Evolutionary conservation across 2,329 filamentous ascomycete genomes (phyloP).

Genomic region (Fusarium goolgardi): DNA sequence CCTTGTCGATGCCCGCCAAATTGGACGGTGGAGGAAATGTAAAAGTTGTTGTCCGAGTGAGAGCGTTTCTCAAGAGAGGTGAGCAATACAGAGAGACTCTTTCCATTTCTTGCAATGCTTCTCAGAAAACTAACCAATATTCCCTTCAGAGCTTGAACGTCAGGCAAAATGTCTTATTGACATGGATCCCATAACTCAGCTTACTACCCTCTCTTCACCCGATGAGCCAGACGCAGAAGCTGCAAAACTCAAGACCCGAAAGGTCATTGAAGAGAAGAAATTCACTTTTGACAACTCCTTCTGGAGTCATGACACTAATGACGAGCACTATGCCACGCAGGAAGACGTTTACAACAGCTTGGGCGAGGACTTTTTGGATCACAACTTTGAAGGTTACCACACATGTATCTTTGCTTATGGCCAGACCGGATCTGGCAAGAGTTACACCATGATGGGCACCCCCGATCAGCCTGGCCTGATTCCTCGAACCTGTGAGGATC

Average conservation of each 20-base stretch:
- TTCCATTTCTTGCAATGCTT: background rate
- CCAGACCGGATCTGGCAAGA: conserved; percentile 97
- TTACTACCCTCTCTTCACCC: conserved; percentile 82
- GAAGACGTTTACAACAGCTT: conserved; percentile 94
- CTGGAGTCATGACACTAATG: conserved; percentile 87
- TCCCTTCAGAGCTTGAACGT: conserved; percentile 78
- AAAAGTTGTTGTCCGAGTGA: conserved; percentile 82
- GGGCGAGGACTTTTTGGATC: conserved; percentile 96
- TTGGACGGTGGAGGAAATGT: conserved; percentile 80
- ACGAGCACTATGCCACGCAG: conserved; percentile 90
- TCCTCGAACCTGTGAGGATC: conserved; percentile 92
- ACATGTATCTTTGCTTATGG: conserved; percentile 99
- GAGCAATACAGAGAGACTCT: conserved; percentile 37
- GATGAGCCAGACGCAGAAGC: conserved; percentile 65
- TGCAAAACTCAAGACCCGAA: conserved; percentile 72
- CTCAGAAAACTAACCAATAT: conserved; percentile 5
- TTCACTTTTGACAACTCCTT: conserved; percentile 99
- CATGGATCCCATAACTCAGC: conserved; percentile 90
- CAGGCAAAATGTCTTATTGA: conserved; percentile 85
- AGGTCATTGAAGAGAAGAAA: conserved; percentile 83
- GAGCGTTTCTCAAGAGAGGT: conserved; percentile 84
- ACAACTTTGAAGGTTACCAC: conserved; percentile 99
- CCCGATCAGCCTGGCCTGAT: conserved; percentile 90
- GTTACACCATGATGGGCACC: conserved; percentile 97
- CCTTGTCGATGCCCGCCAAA: conserved; percentile 66